Conservation (phyloP, 2,329 filamentous ascomycete species). For the Proliferodiscus dingleyae region DNA sequence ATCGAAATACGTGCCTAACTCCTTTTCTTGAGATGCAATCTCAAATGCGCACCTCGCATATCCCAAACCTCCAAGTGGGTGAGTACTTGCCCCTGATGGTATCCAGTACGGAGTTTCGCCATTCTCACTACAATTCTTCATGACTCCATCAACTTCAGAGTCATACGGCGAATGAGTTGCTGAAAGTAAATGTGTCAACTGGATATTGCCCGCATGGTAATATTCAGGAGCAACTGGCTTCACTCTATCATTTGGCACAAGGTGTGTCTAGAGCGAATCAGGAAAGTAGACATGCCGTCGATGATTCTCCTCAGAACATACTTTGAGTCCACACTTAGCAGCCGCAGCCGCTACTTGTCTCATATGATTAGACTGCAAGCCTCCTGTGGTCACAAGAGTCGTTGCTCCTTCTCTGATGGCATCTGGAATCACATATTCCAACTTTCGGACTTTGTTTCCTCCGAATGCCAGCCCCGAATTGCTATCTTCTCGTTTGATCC, state of each 20-base stretch:
- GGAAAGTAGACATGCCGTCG: too few relatives aligned
- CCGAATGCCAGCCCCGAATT: conserved; percentile 4
- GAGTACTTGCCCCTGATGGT: neutral
- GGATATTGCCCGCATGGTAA: neutral
- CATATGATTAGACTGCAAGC: conserved; percentile 5
- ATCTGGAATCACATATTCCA: conserved; percentile 2
- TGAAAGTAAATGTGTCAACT: neutral
- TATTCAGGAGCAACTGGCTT: neutral
- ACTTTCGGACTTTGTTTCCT: conserved; percentile 6
- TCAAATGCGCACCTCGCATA: conserved; percentile 7
- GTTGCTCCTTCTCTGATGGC: neutral
- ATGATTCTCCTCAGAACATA: neutral
- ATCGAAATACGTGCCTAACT: neutral
- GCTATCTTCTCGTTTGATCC: conserved; percentile 4
- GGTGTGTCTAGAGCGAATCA: neutral
- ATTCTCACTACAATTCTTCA: neutral
- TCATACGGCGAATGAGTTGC: neutral
- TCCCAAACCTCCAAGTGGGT: conserved; percentile 2
- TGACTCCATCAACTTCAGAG: neutral
- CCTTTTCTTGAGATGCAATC: neutral
- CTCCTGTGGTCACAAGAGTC: conserved; percentile 2
- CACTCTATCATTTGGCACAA: neutral
- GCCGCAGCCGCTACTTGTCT: conserved; percentile 4
- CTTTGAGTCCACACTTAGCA: conserved; percentile 1
- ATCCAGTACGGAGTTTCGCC: conserved; percentile 6